Evolutionary conservation across 768 basidiomycete genomes (phyloP), one percentile per base, ranked within the genome.

Genomic region (Lactarius vividus): DNA sequence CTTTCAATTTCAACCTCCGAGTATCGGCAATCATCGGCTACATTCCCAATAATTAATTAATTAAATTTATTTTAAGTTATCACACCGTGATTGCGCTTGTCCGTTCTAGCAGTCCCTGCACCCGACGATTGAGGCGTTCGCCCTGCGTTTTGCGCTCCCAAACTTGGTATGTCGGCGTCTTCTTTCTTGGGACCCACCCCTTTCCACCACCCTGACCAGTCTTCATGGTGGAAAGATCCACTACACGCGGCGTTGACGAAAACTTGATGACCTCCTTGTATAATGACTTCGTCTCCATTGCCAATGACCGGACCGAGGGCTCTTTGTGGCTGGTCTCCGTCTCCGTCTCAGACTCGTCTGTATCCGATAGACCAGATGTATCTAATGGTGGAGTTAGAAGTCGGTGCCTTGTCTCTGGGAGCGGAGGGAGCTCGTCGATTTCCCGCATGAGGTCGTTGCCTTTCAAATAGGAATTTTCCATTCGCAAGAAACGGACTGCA

Each of bases 381-480:
- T 85, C 84, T 29, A 89, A 79, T 0, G 88, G 85, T 1, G 91
- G 91, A 2, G 91, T 89, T 6, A 85, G 81, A 13, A 79, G 68
- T 55, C 86, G 78, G 42, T 75, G 74, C 65, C 80, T 66, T 13
- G 82, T 81, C 57, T 79, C 79, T 4, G 83, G 79, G n/a, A 92
- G 84, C 0, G 80, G 79, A 20, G 90, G 91, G 0, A 98, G 81
- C 7, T 85, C 73, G 68, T 89, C 85, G 62, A 98, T 87, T 71
- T 94, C 91, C 59, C 84, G 83, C 65, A 98, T 85, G 0, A 98
- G 83, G 71, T 96, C 94, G 75, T 94, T 92, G 2, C 94, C 93
- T 74, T 91, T 95, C 77, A 98, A 87, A 74, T 92, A 94, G 2
- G 92, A 85, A 74, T 98, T 98, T 76, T 98, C 96, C 40, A 83